Evolutionary conservation across 2,329 filamentous ascomycete species (phyloP).

Genomic region (Microcera coccophila): DNA sequence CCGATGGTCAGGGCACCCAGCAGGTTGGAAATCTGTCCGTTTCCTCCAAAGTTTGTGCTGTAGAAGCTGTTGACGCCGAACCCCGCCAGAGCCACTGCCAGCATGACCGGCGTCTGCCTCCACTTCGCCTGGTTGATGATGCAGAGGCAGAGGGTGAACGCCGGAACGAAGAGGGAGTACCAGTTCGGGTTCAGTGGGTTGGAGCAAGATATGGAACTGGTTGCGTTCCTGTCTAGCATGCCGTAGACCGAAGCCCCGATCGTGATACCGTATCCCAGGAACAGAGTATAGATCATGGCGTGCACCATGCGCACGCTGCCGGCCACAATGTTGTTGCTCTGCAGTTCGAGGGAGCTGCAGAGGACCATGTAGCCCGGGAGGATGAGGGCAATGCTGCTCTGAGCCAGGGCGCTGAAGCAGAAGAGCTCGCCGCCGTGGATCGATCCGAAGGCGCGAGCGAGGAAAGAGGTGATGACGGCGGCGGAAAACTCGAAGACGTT

Average conservation of each 20-base stretch:
- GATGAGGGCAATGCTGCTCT: slow-evolving; percentile 72
- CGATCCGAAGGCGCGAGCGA: slow-evolving; percentile 66
- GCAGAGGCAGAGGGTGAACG: slow-evolving; percentile 70
- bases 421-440: slow-evolving; percentile 57
- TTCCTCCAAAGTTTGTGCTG: slow-evolving; percentile 61
- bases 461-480: slow-evolving; percentile 62
- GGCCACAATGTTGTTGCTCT: slow-evolving; percentile 66
- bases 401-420: slow-evolving; percentile 68
- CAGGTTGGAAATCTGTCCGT: slow-evolving; percentile 72
- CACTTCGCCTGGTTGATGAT: slow-evolving; percentile 80
- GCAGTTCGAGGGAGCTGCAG: slow-evolving; percentile 58
- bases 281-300: slow-evolving; percentile 70
- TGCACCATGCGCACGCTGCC: slow-evolving; percentile 74
- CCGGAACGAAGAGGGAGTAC: slow-evolving; percentile 69
- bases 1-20: slow-evolving; percentile 74
- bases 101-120: slow-evolving; percentile 73
- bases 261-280: slow-evolving; percentile 70
- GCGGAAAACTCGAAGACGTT: slow-evolving; percentile 52
- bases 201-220: slow-evolving; percentile 40
- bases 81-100: slow-evolving; percentile 67
- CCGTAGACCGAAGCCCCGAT: slow-evolving; percentile 65
- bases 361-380: slow-evolving; percentile 56
- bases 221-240: slow-evolving; percentile 55
- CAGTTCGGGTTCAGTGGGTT: slow-evolving; percentile 42
- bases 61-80: slow-evolving; percentile 75